Conservation (phyloP, 139 green algal genomes). For the Dunaliella primolecta region DNA sequence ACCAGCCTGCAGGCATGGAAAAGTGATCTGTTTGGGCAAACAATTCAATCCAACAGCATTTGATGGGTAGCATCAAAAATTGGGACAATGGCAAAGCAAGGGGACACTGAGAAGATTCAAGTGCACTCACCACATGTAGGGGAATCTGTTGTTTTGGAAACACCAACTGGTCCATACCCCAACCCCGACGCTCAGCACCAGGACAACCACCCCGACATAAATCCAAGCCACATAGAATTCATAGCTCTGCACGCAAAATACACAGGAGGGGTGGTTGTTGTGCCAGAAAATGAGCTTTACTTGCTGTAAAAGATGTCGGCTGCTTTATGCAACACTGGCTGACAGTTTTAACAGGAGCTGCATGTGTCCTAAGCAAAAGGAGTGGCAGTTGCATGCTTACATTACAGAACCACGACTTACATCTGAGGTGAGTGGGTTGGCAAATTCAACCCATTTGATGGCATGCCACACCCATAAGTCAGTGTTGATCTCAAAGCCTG, state of each 20-base stretch:
- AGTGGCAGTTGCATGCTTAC: too few relatives aligned
- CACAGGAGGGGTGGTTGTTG: background rate
- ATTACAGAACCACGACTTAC: background rate
- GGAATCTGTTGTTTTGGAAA: background rate
- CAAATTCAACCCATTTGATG: conserved; percentile 28
- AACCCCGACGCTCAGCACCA: background rate
- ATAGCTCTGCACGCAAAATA: background rate
- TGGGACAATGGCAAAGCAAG: too few relatives aligned
- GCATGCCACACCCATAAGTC: conserved; percentile 22
- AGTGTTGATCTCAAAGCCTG: conserved; percentile 23
- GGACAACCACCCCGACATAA: background rate
- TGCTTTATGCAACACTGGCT: background rate
- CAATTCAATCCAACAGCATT: too few relatives aligned
- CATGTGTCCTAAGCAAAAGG: background rate
- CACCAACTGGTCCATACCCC: background rate
- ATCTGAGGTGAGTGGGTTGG: conserved; percentile 28
- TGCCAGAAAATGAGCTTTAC: background rate
- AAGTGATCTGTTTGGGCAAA: too few relatives aligned
- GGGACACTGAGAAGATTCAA: too few relatives aligned
- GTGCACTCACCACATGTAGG: background rate
- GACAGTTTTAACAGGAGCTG: background rate
- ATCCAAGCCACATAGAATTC: background rate
- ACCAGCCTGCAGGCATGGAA: background rate
- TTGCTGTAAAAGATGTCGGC: background rate
- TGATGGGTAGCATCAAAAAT: too few relatives aligned